Percentiles rank a stretch among this genome's conserved stretches.
Conservation (phyloP, 176 grass and related monocot genomes). For the Zoysia pacifica region DNA sequence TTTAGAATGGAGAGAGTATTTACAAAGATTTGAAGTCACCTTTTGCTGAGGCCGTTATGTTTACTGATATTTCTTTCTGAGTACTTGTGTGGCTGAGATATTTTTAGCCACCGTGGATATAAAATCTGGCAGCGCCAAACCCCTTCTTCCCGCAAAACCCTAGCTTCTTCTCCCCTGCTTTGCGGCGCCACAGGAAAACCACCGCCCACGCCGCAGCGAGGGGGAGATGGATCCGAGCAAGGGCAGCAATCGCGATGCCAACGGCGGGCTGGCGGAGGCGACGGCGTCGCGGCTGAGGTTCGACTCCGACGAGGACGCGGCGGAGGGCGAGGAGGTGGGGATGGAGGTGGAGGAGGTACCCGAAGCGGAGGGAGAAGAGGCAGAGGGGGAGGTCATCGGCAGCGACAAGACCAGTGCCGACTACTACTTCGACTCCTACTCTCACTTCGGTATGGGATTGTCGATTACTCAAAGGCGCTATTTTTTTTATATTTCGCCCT, state of each 20-base stretch:
- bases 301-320: conserved; percentile 36
- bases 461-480: too few species aligned
- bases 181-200: conserved; percentile 36
- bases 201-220: background rate
- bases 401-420: conserved; percentile 93
- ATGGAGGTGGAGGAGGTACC: conserved; percentile 48
- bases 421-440: conserved; percentile 99
- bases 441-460: conserved; percentile 70
- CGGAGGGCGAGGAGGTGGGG: background rate
- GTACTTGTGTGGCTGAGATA: background rate
- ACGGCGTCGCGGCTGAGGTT: conserved; percentile 54
- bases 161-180: conserved; percentile 45
- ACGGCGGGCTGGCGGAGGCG: conserved; percentile 55
- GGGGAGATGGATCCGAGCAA: conserved; percentile 47
- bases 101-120: background rate
- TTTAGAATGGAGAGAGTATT: too few species aligned
- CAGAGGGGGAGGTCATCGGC: conserved; percentile 53
- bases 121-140: background rate
- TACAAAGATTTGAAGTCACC: too few species aligned
- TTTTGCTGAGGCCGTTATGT: too few species aligned
- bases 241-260: conserved; percentile 34
- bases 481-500: background rate
- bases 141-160: conserved; percentile 41
- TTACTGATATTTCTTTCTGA: too few species aligned
- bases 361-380: conserved; percentile 24